A percentile compares a stretch with the other conserved stretches of the same genome.
Evolutionary conservation across 192 early-diverging fungal genomes (phyloP).

Genomic region (Lunasporangiospora selenospora): DNA sequence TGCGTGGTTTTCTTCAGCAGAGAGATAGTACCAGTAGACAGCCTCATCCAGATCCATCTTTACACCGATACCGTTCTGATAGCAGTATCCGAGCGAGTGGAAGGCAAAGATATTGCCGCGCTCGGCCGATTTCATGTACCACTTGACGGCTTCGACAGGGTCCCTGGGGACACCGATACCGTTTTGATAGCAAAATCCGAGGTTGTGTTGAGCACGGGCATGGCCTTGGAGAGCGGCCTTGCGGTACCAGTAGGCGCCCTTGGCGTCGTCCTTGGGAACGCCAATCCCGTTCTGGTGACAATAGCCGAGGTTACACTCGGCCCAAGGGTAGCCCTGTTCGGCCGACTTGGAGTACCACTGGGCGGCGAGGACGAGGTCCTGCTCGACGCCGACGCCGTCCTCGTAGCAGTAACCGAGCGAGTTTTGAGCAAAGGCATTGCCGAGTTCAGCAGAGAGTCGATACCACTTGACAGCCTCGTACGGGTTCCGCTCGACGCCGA

Average conservation of each 20-base stretch:
- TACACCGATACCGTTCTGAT: conserved; percentile 69
- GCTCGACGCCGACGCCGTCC: conserved; percentile 77
- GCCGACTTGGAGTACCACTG: conserved; percentile 65
- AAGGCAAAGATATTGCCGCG: conserved; percentile 65
- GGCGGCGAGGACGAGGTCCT: conserved; percentile 61
- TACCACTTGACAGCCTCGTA: conserved; percentile 71
- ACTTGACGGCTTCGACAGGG: conserved; percentile 55
- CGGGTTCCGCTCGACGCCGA: conserved; percentile 62
- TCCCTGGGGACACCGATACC: conserved; percentile 76
- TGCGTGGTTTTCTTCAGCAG: conserved; percentile 66
- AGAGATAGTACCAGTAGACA: conserved; percentile 66
- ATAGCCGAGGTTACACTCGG: conserved; percentile 82
- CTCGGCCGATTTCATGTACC: conserved; percentile 63
- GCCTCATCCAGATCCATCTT: conserved; percentile 56
- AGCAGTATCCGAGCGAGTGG: conserved; percentile 67
- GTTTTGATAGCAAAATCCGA: conserved; percentile 90
- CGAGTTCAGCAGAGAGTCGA: conserved; percentile 66
- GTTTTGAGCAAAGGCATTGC: conserved; percentile 88
- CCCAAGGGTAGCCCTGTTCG: conserved; percentile 68
- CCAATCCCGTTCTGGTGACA: conserved; percentile 77
- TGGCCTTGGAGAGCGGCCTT: conserved; percentile 74
- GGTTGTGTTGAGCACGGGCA: conserved; percentile 65
- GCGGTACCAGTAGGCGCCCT: conserved; percentile 69
- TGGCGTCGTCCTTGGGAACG: conserved; percentile 52
- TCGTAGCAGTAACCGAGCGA: conserved; percentile 86